A percentile compares a stretch with the other conserved stretches of the same genome.
phyloP scores from a whole-genome alignment of 345 rosid species.

The Isatis tinctoria region DNA sequence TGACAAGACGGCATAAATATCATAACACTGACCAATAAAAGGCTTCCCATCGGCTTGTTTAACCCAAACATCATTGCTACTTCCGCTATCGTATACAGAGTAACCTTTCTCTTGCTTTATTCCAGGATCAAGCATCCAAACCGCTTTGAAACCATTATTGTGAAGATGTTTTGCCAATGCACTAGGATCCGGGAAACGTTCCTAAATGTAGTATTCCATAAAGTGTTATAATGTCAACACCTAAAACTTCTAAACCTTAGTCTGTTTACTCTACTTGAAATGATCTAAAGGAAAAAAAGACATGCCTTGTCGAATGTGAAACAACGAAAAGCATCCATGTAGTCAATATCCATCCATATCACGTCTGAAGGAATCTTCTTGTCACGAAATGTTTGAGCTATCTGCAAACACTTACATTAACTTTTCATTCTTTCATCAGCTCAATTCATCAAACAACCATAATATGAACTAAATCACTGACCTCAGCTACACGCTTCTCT shows the following conservation, averaged over 20 bases:
- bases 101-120: slow-evolving; percentile 77
- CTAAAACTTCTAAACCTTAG: not conserved
- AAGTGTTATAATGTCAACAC: not conserved
- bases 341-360: slow-evolving; percentile 98
- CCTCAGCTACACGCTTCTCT: slow-evolving; percentile 73
- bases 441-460: slow-evolving; percentile 1
- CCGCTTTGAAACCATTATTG: slow-evolving; percentile 65
- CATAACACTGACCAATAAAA: slow-evolving; percentile 45
- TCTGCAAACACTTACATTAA: slow-evolving; percentile 33
- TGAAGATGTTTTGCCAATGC: slow-evolving; percentile 58
- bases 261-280: not conserved
- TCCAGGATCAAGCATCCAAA: slow-evolving; percentile 98
- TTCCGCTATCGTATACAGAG: slow-evolving; percentile 60
- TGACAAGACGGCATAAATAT: not conserved
- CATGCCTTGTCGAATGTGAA: slow-evolving; percentile 86
- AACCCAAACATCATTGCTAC: slow-evolving; percentile 59
- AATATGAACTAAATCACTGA: slow-evolving; percentile 18
- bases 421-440: not conserved
- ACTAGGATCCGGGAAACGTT: slow-evolving; percentile 61
- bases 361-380: slow-evolving; percentile 84
- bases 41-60: slow-evolving; percentile 57
- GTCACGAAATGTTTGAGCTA: slow-evolving; percentile 65
- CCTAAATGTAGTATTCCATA: slow-evolving; percentile 37
- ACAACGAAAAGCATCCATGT: slow-evolving; percentile 96
- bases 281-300: not conserved